phyloP scores from a whole-genome alignment of 2,329 filamentous ascomycete genomes.

The Rhynchosporium graminicola region DNA sequence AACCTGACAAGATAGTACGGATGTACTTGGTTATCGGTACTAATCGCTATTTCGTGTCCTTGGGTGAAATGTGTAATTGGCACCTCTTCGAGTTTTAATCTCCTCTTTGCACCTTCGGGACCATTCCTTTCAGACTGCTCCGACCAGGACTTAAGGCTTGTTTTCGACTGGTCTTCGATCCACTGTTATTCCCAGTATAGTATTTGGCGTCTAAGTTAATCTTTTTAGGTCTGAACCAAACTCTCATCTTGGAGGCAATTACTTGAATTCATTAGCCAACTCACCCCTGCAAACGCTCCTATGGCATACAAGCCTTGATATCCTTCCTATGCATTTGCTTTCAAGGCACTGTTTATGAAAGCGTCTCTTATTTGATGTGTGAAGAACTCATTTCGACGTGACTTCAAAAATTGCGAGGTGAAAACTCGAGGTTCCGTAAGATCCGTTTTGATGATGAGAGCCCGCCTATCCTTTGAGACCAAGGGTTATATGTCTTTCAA shows the following conservation, averaged over 20 bases:
- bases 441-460: conserved; percentile 32
- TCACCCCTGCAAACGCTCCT: not conserved
- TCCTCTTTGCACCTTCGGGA: conserved; percentile 28
- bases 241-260: conserved; percentile 27
- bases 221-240: conserved; percentile 23
- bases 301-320: not conserved
- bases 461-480: conserved; percentile 35
- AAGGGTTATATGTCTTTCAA: conserved; percentile 34
- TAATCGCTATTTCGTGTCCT: conserved; percentile 49
- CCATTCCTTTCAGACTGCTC: conserved; percentile 34
- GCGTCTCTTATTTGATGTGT: conserved; percentile 7
- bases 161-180: conserved; percentile 24
- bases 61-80: conserved; percentile 25
- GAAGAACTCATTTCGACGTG: conserved; percentile 30
- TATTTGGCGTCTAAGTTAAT: conserved; percentile 1
- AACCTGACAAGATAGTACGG: conserved; percentile 63
- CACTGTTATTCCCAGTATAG: conserved; percentile 27
- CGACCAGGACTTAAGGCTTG: conserved; percentile 27
- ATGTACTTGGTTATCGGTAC: conserved; percentile 55
- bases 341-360: conserved; percentile 3
- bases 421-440: conserved; percentile 33
- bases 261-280: conserved; percentile 8
- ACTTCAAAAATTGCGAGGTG: conserved; percentile 29
- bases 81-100: conserved; percentile 30
- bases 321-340: not conserved